Evolutionary conservation across 768 basidiomycete genomes (phyloP).

Genomic region (Sarcodon aspratus): DNA sequence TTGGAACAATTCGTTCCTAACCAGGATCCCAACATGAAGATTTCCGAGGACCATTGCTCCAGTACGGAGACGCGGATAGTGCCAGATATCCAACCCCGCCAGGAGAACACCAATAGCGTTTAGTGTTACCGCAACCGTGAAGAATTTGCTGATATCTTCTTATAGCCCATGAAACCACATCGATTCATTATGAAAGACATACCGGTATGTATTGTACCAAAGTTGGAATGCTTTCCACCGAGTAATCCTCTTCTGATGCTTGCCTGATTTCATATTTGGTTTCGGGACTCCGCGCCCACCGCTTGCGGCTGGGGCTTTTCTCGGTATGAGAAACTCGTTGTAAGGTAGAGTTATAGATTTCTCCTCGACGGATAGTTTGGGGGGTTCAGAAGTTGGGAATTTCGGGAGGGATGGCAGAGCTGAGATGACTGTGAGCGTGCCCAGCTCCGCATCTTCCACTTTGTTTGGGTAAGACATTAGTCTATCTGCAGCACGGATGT

Average conservation of each 20-base stretch:
- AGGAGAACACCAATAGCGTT: constrained; percentile 22
- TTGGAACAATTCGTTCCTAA: constrained; percentile 31
- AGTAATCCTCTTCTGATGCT: constrained; percentile 12
- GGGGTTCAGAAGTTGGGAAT: background rate
- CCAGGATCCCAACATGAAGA: constrained; percentile 26
- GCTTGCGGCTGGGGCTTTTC: background rate
- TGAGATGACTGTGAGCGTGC: too few relatives aligned
- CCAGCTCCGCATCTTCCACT: too few relatives aligned
- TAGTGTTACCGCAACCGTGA: constrained; percentile 18
- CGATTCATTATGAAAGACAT: constrained; percentile 1
- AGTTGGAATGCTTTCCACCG: constrained; percentile 18
- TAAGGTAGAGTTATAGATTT: background rate
- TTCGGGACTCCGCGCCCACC: too few relatives aligned
- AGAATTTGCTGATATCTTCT: constrained; percentile 20
- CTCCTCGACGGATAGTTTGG: background rate
- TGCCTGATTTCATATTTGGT: constrained; percentile 1
- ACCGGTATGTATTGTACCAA: constrained; percentile 29
- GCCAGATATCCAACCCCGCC: constrained; percentile 19
- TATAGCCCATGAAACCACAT: too few relatives aligned
- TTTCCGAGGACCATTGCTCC: constrained; percentile 30
- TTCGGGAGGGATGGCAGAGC: background rate
- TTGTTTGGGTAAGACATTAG: too few relatives aligned
- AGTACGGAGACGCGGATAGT: constrained; percentile 23
- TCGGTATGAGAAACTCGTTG: background rate
- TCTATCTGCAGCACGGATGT: too few relatives aligned